Percentiles rank a stretch among this genome's conserved stretches.
Conservation (phyloP, 768 basidiomycete species). For the Leucocoprinus sp. region DNA sequence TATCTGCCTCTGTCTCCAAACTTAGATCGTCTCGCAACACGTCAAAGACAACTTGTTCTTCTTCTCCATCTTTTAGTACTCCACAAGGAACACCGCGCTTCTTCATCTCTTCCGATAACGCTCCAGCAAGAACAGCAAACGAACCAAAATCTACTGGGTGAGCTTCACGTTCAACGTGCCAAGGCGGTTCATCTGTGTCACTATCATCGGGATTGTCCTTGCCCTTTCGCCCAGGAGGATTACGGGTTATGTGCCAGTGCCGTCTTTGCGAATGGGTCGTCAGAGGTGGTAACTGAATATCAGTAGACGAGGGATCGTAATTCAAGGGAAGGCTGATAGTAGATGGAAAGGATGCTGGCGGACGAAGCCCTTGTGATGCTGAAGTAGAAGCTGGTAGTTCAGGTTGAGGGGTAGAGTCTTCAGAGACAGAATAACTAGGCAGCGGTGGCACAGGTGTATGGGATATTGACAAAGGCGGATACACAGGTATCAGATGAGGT, state of each 20-base stretch:
- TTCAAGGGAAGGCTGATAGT: constrained; percentile 20
- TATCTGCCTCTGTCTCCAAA: constrained; percentile 19
- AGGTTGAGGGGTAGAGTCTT: constrained; percentile 14
- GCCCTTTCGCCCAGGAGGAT: constrained; percentile 37
- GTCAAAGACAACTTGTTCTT: constrained; percentile 25
- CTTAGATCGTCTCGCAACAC: constrained; percentile 32
- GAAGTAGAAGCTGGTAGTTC: constrained; percentile 17
- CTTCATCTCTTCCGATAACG: constrained; percentile 36
- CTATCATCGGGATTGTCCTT: constrained; percentile 48
- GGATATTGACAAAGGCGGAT: constrained; percentile 31
- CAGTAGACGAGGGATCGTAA: constrained; percentile 17
- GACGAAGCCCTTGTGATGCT: constrained; percentile 17
- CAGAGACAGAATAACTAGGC: constrained; percentile 10
- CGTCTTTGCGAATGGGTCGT: constrained; percentile 29
- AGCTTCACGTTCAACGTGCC: constrained; percentile 44
- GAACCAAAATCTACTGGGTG: constrained; percentile 55
- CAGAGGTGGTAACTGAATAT: constrained; percentile 9
- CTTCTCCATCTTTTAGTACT: constrained; percentile 20
- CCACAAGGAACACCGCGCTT: constrained; percentile 19
- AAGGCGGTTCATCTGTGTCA: constrained; percentile 29
- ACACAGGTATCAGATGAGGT: constrained; percentile 52
- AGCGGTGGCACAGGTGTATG: constrained; percentile 10
- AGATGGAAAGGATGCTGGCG: constrained; percentile 17
- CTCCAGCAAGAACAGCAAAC: constrained; percentile 44
- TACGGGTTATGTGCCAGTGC: constrained; percentile 58